A percentile compares a stretch with the other conserved stretches of the same genome.
Conservation (phyloP, 2,329 filamentous ascomycete species). For the Penicillium corylophilum region DNA sequence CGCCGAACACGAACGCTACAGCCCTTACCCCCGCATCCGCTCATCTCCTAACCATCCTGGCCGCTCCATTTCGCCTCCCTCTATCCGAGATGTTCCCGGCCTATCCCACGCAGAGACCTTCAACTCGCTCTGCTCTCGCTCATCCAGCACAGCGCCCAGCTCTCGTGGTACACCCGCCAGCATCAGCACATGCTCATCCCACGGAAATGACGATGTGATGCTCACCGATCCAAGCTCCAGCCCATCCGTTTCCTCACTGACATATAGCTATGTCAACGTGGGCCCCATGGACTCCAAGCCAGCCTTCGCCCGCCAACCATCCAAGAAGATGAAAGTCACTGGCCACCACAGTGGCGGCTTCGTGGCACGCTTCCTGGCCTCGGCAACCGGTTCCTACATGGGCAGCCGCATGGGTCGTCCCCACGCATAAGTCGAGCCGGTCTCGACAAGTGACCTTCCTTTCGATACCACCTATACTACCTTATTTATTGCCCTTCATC, state of each 20-base stretch:
- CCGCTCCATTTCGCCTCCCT: slow-evolving; percentile 46
- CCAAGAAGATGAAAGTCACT: slow-evolving; percentile 43
- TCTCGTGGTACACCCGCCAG: slow-evolving; percentile 46
- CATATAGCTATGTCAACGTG: slow-evolving; percentile 38
- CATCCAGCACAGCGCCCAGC: slow-evolving; percentile 46
- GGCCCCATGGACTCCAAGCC: slow-evolving; percentile 33
- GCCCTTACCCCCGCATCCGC: slow-evolving; percentile 37
- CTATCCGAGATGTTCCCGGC: slow-evolving; percentile 44
- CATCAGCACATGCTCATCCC: slow-evolving; percentile 40
- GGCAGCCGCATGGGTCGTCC: slow-evolving; percentile 37
- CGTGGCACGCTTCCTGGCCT: slow-evolving; percentile 45
- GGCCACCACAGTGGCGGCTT: slow-evolving; percentile 37
- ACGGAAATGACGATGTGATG: slow-evolving; percentile 35
- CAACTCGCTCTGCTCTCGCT: slow-evolving; percentile 43
- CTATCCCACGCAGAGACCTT: slow-evolving; percentile 44
- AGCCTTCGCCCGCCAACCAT: slow-evolving; percentile 33
- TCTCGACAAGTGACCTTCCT: slow-evolving; percentile 9
- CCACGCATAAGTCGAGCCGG: slow-evolving; percentile 26
- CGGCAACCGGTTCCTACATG: slow-evolving; percentile 44
- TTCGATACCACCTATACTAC: background rate
- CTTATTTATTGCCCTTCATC: slow-evolving; percentile 4
- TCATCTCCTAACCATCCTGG: slow-evolving; percentile 36
- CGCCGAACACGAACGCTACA: slow-evolving; percentile 36
- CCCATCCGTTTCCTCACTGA: slow-evolving; percentile 31
- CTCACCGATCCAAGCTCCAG: slow-evolving; percentile 36